A percentile compares a stretch with the other conserved stretches of the same genome.
phyloP scores from a whole-genome alignment of 148 eudicot species.

The Talinum fruticosum region DNA sequence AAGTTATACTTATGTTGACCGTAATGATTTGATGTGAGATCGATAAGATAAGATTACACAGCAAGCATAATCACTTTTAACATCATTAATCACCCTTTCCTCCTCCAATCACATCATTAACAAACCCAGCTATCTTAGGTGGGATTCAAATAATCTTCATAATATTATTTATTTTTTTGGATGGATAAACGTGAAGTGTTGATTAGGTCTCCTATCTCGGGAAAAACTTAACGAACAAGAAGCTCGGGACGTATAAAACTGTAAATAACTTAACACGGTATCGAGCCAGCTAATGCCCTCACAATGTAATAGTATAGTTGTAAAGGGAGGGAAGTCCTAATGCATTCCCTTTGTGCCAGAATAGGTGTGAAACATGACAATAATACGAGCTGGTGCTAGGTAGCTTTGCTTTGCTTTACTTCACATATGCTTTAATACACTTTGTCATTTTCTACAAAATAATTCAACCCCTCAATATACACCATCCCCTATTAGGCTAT shows the following conservation, averaged over 20 bases:
- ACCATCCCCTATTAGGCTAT: neutral
- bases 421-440: neutral
- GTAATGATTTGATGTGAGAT: neutral
- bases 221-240: no score
- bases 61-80: neutral
- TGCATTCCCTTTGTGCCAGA: neutral
- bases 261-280: no score
- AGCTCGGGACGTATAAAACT: no score
- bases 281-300: no score
- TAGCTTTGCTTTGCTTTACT: neutral
- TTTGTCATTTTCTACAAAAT: slow-evolving; percentile 4
- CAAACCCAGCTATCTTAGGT: no score
- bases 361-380: neutral
- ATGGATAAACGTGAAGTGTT: no score
- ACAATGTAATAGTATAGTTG: no score
- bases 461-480: neutral
- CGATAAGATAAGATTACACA: neutral
- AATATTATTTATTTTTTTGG: no score
- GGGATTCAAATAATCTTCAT: no score
- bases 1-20: neutral
- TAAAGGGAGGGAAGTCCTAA: neutral
- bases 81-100: neutral
- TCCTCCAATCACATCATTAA: no score
- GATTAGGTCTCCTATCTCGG: no score
- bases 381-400: neutral